Base-by-base conservation (phyloP, 2,329 filamentous ascomycete genomes). In the Fusarium nygamai region DNA sequence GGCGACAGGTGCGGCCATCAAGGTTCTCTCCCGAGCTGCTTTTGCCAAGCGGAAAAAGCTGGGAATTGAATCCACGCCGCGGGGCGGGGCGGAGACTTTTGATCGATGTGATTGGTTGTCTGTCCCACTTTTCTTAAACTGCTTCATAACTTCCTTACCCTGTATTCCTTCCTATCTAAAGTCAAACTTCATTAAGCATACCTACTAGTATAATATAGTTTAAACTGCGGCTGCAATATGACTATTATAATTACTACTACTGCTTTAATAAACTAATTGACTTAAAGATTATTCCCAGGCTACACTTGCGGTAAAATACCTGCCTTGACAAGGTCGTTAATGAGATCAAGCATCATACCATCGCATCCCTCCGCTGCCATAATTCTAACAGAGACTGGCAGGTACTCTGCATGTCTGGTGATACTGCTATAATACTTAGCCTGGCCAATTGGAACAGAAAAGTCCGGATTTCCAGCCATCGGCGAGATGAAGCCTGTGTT, bases 1-100 rank as follows among this genome's bases (percentile, higher is more conserved):
- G 16, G 62, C 33, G 31, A 61, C n/a, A 20, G 54, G 65, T 68
- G 65, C 63, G 65, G 65, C 63, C 65, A 68, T 68, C 65, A 68
- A 68, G 65, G 65, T 68, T 68, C 65, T 68, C 63, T 46, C 22
- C 43, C 50, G 43, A 63, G 61, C 61, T 27, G 9, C 64, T 33
- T 51, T 24, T 67, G 61, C 64, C 50, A 38, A 66, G 36, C 14
- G 41, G 36, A 22, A 24, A 66, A 44, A 9, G 5, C 22, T 27
- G 34, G 24, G 36, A 17, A 29, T 24, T 24, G 16, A 31, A n/a
- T n/a, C 36, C 17, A 44, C 34, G 10, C 39, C 38, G 46, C 46
- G 58, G 44, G 36, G 62, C 48, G 41, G 61, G 7, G 61, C 36
- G 61, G 64, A 67, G 7, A 39, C 36, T 67, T 67, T 66, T 67